These are phyloP conservation scores for Cryptosporidium sp. DNA, from an alignment of 169 alveolate species.

Conservation along the genomic window DNA sequence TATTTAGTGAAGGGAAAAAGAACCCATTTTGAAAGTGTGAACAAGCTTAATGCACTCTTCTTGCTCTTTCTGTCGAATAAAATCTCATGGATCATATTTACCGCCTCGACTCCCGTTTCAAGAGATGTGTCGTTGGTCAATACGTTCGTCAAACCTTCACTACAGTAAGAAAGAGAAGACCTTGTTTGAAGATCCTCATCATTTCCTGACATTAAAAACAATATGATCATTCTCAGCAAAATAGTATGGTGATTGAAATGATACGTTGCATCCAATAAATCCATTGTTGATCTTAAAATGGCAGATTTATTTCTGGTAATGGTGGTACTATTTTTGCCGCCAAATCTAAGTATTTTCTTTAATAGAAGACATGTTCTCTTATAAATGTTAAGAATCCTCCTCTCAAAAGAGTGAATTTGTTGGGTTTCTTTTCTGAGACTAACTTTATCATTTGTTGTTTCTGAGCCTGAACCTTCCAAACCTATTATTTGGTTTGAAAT, in stretches of 20 bases:
- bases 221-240: constrained; percentile 30
- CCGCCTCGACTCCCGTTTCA: constrained; percentile 62
- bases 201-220: constrained; percentile 53
- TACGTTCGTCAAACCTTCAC: constrained; percentile 52
- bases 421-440: constrained; percentile 29
- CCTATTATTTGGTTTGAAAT: constrained; percentile 43
- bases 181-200: not conserved
- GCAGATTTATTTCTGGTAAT: constrained; percentile 11
- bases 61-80: constrained; percentile 25
- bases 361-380: constrained; percentile 60
- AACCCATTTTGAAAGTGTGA: constrained; percentile 34
- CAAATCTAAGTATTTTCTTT: constrained; percentile 14
- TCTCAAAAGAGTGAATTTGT: constrained; percentile 34
- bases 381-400: constrained; percentile 25
- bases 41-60: not conserved
- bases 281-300: constrained; percentile 22
- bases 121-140: constrained; percentile 35
- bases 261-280: constrained; percentile 38
- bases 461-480: not conserved
- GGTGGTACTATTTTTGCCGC: not conserved
- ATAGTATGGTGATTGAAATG: constrained; percentile 66
- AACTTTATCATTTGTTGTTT: constrained; percentile 12
- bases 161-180: constrained; percentile 23
- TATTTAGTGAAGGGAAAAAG: constrained; percentile 51
- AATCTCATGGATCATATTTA: constrained; percentile 36